Evolutionary conservation across 2,329 filamentous ascomycete species (phyloP), one percentile per base, ranked within the genome.

Genomic region (Aspergillus awamori): DNA sequence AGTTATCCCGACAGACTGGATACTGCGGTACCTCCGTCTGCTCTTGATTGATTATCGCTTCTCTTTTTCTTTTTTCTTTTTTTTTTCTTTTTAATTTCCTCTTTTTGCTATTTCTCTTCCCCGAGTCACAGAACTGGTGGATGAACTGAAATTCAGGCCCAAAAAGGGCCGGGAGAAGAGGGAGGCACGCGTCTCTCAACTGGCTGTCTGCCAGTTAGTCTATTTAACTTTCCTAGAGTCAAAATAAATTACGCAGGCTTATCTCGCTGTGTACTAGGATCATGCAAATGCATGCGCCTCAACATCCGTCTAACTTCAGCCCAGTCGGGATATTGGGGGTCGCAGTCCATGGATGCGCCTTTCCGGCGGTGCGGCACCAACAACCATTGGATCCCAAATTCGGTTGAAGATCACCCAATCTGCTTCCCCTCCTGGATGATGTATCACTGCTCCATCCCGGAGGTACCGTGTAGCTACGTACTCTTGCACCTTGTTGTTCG

Each of bases 301-400:
- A 48, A 49, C 17, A 39, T 38, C 33, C 26, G 24, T 30, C 47
- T 43, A 30, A 38, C 26, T 43, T 56, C 57, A 61, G 61, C 60
- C 58, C 61, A 63, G 51, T 61, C 59, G 62, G 62, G 65, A 63
- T 63, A 61, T 57, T 63, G 54, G 49, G 51, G 47, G 51, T 57
- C 59, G 33, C 48, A 56, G 63, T 51, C 59, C 61, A 64, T 64
- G 61, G 64, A 58, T 59, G 56, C 43, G 36, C 57, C 64, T 70
- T 71, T 69, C 73, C 73, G 70, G 66, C 64, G 57, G 53, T 60
- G 59, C 68, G 73, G 73, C 60, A 71, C 69, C 57, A 48, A 38
- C 60, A 62, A 57, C 55, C 55, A 74, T 74, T 74, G 72, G 72
- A 53, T 65, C 63, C 61, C 66, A 57, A 58, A 38, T 63, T 56